These are phyloP conservation scores for Bruguiera parviflora DNA, from an alignment of 345 rosid species.

Conservation along the genomic window DNA sequence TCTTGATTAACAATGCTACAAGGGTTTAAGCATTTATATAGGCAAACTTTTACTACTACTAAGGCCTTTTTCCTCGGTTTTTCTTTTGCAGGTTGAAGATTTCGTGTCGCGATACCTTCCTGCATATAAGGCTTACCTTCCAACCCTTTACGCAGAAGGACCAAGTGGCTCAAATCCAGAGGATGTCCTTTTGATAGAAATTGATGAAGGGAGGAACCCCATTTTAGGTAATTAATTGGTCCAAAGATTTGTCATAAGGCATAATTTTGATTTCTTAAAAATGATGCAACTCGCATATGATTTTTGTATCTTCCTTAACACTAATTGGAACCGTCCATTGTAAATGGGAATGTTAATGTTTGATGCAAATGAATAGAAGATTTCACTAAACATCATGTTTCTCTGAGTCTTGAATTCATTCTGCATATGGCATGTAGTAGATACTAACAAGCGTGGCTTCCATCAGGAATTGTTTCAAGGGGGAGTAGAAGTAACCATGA, in stretches of 20 bases:
- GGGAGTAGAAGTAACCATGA: no score
- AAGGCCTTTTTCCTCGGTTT: neutral
- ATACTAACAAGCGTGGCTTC: no score
- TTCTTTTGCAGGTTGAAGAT: constrained; percentile 63
- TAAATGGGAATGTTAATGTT: neutral
- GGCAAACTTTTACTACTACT: neutral
- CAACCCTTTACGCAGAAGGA: constrained; percentile 79
- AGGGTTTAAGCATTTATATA: neutral
- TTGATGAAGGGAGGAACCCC: constrained; percentile 87
- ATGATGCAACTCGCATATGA: neutral
- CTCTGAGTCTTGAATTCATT: no score
- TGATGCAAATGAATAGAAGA: neutral
- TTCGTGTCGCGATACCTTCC: constrained; percentile 91
- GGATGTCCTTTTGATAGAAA: constrained; percentile 57
- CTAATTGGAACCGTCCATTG: neutral
- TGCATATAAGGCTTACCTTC: constrained; percentile 87
- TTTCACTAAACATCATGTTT: no score
- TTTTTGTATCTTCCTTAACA: neutral
- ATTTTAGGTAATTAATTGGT: constrained; percentile 33
- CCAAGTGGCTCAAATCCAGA: constrained; percentile 77
- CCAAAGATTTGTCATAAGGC: neutral
- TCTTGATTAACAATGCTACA: neutral
- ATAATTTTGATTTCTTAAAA: constrained; percentile 20
- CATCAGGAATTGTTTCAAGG: no score
- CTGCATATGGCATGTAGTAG: no score